phyloP scores from a whole-genome alignment of 139 green algal species.

The Asterochloris erici region DNA sequence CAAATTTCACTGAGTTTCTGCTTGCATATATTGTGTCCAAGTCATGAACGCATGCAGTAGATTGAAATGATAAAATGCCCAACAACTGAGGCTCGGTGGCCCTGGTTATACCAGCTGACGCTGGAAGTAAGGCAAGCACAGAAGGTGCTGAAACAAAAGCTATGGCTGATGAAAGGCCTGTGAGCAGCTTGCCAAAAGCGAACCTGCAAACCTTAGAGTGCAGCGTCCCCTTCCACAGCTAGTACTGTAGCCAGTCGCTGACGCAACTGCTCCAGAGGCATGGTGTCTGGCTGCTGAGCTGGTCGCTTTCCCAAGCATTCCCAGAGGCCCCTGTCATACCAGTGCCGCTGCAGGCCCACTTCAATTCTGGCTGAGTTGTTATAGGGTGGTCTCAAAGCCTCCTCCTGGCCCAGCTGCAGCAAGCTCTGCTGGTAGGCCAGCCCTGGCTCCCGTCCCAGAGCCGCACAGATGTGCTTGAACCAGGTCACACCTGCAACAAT shows the following conservation, averaged over 20 bases:
- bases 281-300: not conserved
- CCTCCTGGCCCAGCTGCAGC: constrained; percentile 38
- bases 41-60: too few species aligned
- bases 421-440: constrained; percentile 38
- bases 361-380: constrained; percentile 30
- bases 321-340: constrained; percentile 25
- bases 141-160: too few species aligned
- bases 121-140: too few species aligned
- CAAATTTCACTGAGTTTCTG: too few species aligned
- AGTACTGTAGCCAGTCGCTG: constrained; percentile 11
- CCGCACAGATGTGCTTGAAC: constrained; percentile 60
- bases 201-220: too few species aligned
- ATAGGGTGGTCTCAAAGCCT: constrained; percentile 50
- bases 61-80: too few species aligned
- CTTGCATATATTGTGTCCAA: too few species aligned
- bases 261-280: not conserved
- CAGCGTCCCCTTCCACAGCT: not conserved
- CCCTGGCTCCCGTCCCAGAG: constrained; percentile 27
- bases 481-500: constrained; percentile 55
- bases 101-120: too few species aligned
- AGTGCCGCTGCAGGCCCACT: constrained; percentile 21
- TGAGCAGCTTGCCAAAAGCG: too few species aligned
- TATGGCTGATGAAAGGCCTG: too few species aligned
- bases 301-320: too few species aligned
- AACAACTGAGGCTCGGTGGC: too few species aligned